A percentile compares a stretch with the other conserved stretches of the same genome.
Evolutionary conservation across 2,329 filamentous ascomycete species (phyloP).

Genomic region (Fusarium sp.): DNA sequence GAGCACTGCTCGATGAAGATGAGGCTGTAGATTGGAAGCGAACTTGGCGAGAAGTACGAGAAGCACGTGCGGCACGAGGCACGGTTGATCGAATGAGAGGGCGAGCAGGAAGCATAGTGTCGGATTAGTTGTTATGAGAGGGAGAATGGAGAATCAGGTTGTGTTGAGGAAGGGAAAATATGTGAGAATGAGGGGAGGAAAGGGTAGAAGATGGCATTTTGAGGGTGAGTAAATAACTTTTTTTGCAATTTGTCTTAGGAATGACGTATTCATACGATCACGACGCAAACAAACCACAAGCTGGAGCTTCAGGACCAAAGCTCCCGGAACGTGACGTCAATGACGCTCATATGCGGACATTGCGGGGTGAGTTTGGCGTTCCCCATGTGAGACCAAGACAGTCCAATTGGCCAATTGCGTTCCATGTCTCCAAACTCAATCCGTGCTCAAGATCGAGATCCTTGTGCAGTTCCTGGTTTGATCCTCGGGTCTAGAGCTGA

Average conservation of each 20-base stretch:
- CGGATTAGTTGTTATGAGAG: background rate
- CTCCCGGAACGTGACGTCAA: constrained; percentile 40
- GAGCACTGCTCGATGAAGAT: constrained; percentile 40
- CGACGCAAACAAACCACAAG: constrained; percentile 26
- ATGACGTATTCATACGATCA: constrained; percentile 37
- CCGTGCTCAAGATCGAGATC: constrained; percentile 6
- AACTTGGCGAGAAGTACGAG: constrained; percentile 39
- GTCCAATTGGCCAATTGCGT: constrained; percentile 23
- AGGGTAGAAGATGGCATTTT: constrained; percentile 1
- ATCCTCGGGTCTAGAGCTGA: background rate
- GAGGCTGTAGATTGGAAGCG: constrained; percentile 55
- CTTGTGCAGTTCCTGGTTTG: background rate
- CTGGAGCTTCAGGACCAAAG: constrained; percentile 24
- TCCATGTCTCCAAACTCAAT: background rate
- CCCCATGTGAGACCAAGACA: background rate
- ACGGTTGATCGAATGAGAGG: constrained; percentile 42
- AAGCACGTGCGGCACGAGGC: constrained; percentile 41
- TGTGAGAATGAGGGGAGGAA: background rate
- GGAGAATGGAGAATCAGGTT: background rate
- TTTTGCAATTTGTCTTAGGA: constrained; percentile 2
- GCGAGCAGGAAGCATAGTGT: constrained; percentile 45
- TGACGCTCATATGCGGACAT: constrained; percentile 35
- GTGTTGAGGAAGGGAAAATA: background rate
- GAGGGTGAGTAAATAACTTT: background rate
- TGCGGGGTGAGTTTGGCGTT: constrained; percentile 22